These are phyloP conservation scores for Chiua sp. DNA, from an alignment of 1,284 basidiomycete species.

Conservation along the genomic window DNA sequence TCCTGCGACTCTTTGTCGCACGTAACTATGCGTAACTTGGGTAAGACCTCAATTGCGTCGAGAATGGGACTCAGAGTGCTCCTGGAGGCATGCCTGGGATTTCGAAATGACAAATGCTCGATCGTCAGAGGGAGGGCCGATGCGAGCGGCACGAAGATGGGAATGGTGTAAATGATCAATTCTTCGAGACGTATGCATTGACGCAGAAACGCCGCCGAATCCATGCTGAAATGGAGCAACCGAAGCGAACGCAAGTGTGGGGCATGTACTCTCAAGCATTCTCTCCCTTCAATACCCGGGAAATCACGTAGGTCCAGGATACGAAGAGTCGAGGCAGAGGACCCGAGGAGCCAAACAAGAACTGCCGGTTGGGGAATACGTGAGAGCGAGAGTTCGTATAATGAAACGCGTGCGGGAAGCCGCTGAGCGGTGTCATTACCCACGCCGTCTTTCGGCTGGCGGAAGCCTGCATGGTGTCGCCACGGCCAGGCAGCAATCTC, in stretches of 20 bases:
- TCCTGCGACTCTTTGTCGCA: slow-evolving; percentile 37
- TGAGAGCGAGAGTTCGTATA: slow-evolving; percentile 50
- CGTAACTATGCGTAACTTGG: slow-evolving; percentile 43
- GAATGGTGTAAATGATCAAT: slow-evolving; percentile 44
- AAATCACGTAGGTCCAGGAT: slow-evolving; percentile 47
- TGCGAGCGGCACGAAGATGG: slow-evolving; percentile 39
- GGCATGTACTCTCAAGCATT: slow-evolving; percentile 37
- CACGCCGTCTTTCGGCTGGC: background rate
- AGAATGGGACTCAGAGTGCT: slow-evolving; percentile 39
- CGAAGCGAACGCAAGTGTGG: slow-evolving; percentile 48
- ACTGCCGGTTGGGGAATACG: slow-evolving; percentile 39
- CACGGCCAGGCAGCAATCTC: slow-evolving; percentile 45
- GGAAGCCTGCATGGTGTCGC: slow-evolving; percentile 8
- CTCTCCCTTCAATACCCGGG: slow-evolving; percentile 33
- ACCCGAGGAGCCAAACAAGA: slow-evolving; percentile 41
- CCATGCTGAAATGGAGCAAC: slow-evolving; percentile 41
- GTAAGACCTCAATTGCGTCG: slow-evolving; percentile 39
- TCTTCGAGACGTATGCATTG: slow-evolving; percentile 48
- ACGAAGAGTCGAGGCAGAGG: slow-evolving; percentile 41
- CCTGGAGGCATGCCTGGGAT: slow-evolving; percentile 30
- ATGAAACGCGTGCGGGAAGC: slow-evolving; percentile 14
- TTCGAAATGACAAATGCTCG: slow-evolving; percentile 47
- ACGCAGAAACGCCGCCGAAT: slow-evolving; percentile 39
- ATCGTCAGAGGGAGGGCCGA: slow-evolving; percentile 41
- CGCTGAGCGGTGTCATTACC: background rate